A percentile compares a stretch with the other conserved stretches of the same genome.
Evolutionary conservation across 495 filamentous ascomycete genomes (phyloP).

Genomic region (Penicillium canariense): DNA sequence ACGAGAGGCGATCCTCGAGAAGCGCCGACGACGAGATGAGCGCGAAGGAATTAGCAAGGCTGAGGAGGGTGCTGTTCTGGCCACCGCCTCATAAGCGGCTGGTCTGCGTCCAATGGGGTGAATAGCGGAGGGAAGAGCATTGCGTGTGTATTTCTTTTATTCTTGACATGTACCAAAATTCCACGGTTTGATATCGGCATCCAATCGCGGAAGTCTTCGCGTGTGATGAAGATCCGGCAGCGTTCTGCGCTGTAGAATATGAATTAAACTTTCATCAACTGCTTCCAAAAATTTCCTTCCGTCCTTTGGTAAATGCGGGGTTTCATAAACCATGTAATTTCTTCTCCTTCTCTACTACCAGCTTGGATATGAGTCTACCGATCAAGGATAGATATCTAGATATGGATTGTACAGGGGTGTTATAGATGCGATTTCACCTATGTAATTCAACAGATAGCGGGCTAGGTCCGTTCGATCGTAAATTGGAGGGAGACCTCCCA

Average conservation of each 20-base stretch:
- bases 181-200: constrained; percentile 34
- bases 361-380: not conserved
- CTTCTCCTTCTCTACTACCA: not conserved
- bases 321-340: too few relatives aligned
- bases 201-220: constrained; percentile 16
- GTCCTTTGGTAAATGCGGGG: not conserved
- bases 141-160: constrained; percentile 25
- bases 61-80: constrained; percentile 41
- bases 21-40: constrained; percentile 73
- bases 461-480: constrained; percentile 34
- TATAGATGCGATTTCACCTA: not conserved
- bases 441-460: not conserved
- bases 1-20: constrained; percentile 77
- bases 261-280: constrained; percentile 14
- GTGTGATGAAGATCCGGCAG: constrained; percentile 18
- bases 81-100: constrained; percentile 37
- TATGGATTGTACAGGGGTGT: not conserved
- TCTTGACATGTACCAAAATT: constrained; percentile 38
- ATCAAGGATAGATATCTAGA: constrained; percentile 4
- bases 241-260: constrained; percentile 20
- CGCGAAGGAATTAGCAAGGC: constrained; percentile 44
- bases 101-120: constrained; percentile 15
- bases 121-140: constrained; percentile 23
- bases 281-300: not conserved
- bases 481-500: constrained; percentile 79